Evolutionary conservation across 2,329 filamentous ascomycete species (phyloP), one percentile per base, ranked within the genome.

Genomic region (Colletotrichum higginsianum): DNA sequence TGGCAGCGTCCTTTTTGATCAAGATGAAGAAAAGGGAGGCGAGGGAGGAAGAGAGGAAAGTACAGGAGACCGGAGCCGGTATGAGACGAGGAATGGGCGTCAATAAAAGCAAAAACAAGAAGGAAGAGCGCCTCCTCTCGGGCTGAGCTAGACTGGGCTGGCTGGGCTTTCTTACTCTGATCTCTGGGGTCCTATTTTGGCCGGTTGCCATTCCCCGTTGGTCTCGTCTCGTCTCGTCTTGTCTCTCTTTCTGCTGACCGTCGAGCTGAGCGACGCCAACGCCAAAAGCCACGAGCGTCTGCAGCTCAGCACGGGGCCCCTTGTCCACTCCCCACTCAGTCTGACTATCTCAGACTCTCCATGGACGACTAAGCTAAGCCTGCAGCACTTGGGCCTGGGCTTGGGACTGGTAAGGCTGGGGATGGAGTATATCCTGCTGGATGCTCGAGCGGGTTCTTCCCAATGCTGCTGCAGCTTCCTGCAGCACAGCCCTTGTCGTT

Each of bases 211-310:
- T 63, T 58, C 68, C 68, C 46, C 57, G 44, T 42, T 52, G 57
- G 52, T 57, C 61, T 53, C 57, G 58, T 55, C 53, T 67, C 30
- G 52, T 57, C 47, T 53, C 52, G 58, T 55, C 53, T 67, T 44
- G 35, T 52, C 50, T 63, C 26, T 65, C 60, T 58, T 40, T 40
- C 52, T 38, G 13, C 52, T 38, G 40, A 35, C 21, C 21, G 38
- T 46, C 30, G 58, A 68, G 65, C 68, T 63, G 65, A 68, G 68
- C 38, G 61, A 67, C 60, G 63, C 64, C 64, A 47, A 62, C 35
- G 46, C 62, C 56, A 61, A 61, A 65, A 53, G 57, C 65, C 68
- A 71, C 64, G 67, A 67, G 64, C 65, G 62, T 67, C 57, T 58
- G 64, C 57, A 67, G 64, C 68, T 68, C 57, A 63, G 68, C 57